Percentiles rank a stretch among this genome's conserved stretches.
Conservation (phyloP, 768 basidiomycete species). For the Suillus americanus region DNA sequence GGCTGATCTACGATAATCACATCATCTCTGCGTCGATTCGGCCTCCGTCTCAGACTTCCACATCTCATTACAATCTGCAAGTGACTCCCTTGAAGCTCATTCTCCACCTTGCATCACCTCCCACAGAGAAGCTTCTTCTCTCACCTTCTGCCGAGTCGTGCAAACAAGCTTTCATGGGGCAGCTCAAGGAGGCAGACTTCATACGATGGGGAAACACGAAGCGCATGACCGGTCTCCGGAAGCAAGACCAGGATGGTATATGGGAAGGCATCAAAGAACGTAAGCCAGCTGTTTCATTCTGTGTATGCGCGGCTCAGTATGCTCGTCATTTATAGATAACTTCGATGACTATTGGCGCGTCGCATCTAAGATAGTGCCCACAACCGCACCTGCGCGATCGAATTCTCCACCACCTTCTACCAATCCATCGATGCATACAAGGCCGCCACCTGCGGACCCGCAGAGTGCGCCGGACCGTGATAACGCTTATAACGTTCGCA, state of each 20-base stretch:
- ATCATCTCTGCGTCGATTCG: slow-evolving; percentile 62
- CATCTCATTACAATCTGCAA: slow-evolving; percentile 40
- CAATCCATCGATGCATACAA: slow-evolving; percentile 59
- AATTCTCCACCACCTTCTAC: slow-evolving; percentile 54
- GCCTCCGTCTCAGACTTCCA: slow-evolving; percentile 33
- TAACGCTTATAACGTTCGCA: slow-evolving; percentile 83
- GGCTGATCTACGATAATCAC: slow-evolving; percentile 89
- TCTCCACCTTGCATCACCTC: slow-evolving; percentile 86
- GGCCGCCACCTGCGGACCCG: slow-evolving; percentile 66
- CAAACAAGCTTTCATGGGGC: slow-evolving; percentile 93
- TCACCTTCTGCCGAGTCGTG: slow-evolving; percentile 82
- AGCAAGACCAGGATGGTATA: slow-evolving; percentile 91
- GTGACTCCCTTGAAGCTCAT: slow-evolving; percentile 69
- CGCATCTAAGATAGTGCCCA: slow-evolving; percentile 89
- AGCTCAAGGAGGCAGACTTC: slow-evolving; percentile 96
- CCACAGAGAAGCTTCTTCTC: slow-evolving; percentile 80
- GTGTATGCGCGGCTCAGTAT: not conserved
- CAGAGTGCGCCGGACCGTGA: slow-evolving; percentile 61
- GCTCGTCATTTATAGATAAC: slow-evolving; percentile 60
- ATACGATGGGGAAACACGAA: slow-evolving; percentile 96
- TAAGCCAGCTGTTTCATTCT: slow-evolving; percentile 42
- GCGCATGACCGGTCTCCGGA: slow-evolving; percentile 86
- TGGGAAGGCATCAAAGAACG: slow-evolving; percentile 98
- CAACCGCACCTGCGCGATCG: slow-evolving; percentile 61
- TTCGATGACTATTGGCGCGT: slow-evolving; percentile 96